Conservation (phyloP, 2,329 filamentous ascomycete species). For the Monilinia fructigena region DNA sequence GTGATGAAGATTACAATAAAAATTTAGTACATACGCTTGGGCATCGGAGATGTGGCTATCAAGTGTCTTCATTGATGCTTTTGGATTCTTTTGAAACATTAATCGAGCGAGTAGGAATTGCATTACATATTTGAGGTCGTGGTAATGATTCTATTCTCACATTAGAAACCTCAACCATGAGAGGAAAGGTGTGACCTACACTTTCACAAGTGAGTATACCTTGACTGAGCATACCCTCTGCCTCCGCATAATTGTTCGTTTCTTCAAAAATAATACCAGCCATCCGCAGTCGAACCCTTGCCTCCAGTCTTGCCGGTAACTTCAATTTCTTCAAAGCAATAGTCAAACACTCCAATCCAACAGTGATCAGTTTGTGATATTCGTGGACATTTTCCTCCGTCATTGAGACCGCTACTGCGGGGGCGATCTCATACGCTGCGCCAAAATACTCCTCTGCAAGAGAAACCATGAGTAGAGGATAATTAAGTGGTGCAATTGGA, state of each 20-base stretch:
- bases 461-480: conserved; percentile 55
- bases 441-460: conserved; percentile 74
- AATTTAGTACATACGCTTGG: conserved; percentile 53
- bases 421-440: conserved; percentile 59
- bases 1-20: conserved; percentile 9
- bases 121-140: conserved; percentile 74
- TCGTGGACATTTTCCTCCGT: conserved; percentile 54
- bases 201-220: conserved; percentile 69
- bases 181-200: conserved; percentile 42
- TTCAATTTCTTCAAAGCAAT: conserved; percentile 61
- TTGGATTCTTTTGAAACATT: conserved; percentile 67
- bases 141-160: conserved; percentile 50
- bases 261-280: conserved; percentile 69
- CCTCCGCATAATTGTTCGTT: conserved; percentile 72
- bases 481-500: conserved; percentile 28
- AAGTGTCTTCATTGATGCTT: conserved; percentile 69
- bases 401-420: conserved; percentile 50
- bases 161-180: neutral
- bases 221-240: conserved; percentile 69
- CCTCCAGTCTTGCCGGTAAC: conserved; percentile 65
- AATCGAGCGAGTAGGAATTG: conserved; percentile 70
- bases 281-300: conserved; percentile 67
- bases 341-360: conserved; percentile 70
- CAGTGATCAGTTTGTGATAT: conserved; percentile 71
- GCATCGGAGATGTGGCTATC: conserved; percentile 69